Evolutionary conservation across 768 basidiomycete genomes (phyloP).

Genomic region (Phlegmacium glaucopus): DNA sequence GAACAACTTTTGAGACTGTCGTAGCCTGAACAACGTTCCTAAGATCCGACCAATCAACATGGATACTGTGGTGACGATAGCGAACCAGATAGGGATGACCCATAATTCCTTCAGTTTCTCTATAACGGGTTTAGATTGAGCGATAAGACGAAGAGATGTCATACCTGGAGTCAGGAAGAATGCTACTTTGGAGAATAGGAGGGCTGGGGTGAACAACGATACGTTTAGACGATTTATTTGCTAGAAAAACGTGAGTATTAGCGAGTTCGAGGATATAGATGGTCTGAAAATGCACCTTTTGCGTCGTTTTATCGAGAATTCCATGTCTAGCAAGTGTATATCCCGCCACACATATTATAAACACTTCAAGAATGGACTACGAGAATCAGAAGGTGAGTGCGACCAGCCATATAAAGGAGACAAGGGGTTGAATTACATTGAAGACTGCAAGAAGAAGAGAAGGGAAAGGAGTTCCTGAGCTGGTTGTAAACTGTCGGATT

Average conservation of each 20-base stretch:
- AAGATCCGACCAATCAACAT: conserved; percentile 65
- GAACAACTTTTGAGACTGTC: conserved; percentile 69
- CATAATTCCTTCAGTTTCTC: conserved; percentile 80
- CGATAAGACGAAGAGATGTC: conserved; percentile 9
- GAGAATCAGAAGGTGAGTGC: not conserved
- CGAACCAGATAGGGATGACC: conserved; percentile 85
- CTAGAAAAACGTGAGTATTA: conserved; percentile 33
- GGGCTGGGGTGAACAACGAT: conserved; percentile 83
- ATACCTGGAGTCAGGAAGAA: conserved; percentile 81
- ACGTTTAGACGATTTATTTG: conserved; percentile 82
- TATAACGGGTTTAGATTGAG: conserved; percentile 19
- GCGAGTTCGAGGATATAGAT: not conserved
- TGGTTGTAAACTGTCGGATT: not conserved
- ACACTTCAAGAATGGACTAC: conserved; percentile 88
- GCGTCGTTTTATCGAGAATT: conserved; percentile 85
- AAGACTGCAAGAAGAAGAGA: conserved; percentile 55
- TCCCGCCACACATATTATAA: conserved; percentile 80
- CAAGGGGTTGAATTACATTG: conserved; percentile 34
- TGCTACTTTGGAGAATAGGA: conserved; percentile 93
- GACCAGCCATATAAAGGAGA: not conserved
- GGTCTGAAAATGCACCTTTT: conserved; percentile 54
- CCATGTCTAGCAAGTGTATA: conserved; percentile 76
- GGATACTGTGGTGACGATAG: conserved; percentile 69
- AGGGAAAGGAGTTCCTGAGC: not conserved
- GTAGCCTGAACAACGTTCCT: conserved; percentile 62